Evolutionary conservation across 1,284 basidiomycete genomes (phyloP), one percentile per base, ranked within the genome.

Genomic region (Somion occarium): DNA sequence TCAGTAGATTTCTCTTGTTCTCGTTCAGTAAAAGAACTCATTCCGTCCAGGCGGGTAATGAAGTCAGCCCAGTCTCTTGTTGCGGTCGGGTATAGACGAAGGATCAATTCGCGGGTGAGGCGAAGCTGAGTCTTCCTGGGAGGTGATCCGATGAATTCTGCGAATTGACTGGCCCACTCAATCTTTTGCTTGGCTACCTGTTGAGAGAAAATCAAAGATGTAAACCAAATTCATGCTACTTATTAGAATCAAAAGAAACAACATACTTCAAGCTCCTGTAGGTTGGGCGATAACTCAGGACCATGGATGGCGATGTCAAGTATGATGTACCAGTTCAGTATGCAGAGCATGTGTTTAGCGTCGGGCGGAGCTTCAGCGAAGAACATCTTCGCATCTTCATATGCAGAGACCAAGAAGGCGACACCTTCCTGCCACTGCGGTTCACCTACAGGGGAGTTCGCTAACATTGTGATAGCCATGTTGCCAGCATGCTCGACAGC

Each of bases 361-460:
- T 85, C 83, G 1, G 83, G 82, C 0, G 83, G 80, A 0, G 80
- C 80, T 44, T 76, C 65, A 0, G 69, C 63, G 1, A 82, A 69
- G 59, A 77, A 85, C 5, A 67, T 65, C 56, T 77, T 79, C 12
- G 82, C 72, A 56, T 85, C 82, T 30, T 85, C 80, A 54, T 74
- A 62, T 1, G 83, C 79, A 27, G 68, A 71, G 54, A 62, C 75
- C 49, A 84, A 59, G 56, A 82, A 80, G 1, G 80, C 80, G 37
- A 80, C 72, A 0, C 80, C 83, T 57, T 83, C 76, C 18, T 79
- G 73, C 72, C 76, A 78, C 48, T 74, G 74, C 38, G 62, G 58
- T 22, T 75, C 73, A 0, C 71, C 75, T 3, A 53, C 47, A 15
- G 60, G 68, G 3, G 71, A 67, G 9, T 74, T 72, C 51, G 78